Evolutionary conservation across 768 basidiomycete genomes (phyloP).

Genomic region (Termitomyces sp.): DNA sequence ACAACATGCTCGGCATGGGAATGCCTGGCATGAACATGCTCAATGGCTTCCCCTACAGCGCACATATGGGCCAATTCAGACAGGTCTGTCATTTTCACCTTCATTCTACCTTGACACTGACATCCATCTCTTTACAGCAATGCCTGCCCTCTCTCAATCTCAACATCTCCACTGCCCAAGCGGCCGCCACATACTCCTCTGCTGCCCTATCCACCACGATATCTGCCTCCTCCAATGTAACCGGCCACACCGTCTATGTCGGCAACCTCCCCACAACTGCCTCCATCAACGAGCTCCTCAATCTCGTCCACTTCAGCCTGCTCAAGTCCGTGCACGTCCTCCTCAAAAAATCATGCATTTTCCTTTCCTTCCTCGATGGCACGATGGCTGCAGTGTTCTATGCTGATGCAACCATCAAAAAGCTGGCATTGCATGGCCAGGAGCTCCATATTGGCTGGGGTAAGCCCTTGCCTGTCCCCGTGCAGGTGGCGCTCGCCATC

Average conservation of each 20-base stretch:
- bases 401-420: constrained; percentile 94
- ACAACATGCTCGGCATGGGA: too few relatives aligned
- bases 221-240: constrained; percentile 59
- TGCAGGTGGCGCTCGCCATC: constrained; percentile 83
- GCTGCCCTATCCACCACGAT: constrained; percentile 73
- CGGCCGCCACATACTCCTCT: constrained; percentile 64
- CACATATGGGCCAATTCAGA: too few relatives aligned
- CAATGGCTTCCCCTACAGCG: too few relatives aligned
- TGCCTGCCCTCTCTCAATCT: constrained; percentile 65
- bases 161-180: constrained; percentile 68
- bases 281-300: constrained; percentile 95
- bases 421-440: constrained; percentile 89
- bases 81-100: constrained; percentile 39
- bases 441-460: constrained; percentile 99
- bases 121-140: constrained; percentile 33
- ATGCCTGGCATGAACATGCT: too few relatives aligned
- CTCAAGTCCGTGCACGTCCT: constrained; percentile 93
- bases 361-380: constrained; percentile 95
- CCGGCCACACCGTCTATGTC: constrained; percentile 93
- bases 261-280: constrained; percentile 95
- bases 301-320: constrained; percentile 96
- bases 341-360: constrained; percentile 96
- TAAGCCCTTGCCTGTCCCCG: constrained; percentile 86
- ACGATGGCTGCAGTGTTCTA: constrained; percentile 94
- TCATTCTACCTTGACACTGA: not conserved